Percentiles rank a stretch among this genome's conserved stretches.
Evolutionary conservation across 768 basidiomycete genomes (phyloP).

Genomic region (Boletus vinaceobasis): DNA sequence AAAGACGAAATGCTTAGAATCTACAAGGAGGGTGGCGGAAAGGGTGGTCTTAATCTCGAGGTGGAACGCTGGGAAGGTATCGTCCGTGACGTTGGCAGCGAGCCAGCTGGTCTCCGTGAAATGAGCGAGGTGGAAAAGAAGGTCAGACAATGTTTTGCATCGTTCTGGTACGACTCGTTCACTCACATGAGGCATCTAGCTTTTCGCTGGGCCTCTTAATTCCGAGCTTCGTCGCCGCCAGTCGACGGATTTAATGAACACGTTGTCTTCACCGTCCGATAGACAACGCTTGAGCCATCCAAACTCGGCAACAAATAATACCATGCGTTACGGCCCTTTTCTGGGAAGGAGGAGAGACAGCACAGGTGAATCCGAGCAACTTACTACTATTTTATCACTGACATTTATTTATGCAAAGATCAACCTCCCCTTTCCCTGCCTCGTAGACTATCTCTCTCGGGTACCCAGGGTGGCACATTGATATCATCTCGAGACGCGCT

Average conservation of each 20-base stretch:
- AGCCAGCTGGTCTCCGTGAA: constrained; percentile 76
- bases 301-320: constrained; percentile 45
- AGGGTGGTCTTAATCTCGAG: constrained; percentile 73
- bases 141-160: constrained; percentile 43
- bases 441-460: constrained; percentile 68
- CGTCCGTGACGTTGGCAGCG: constrained; percentile 68
- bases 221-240: constrained; percentile 86
- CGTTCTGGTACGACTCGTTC: constrained; percentile 10
- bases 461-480: constrained; percentile 47
- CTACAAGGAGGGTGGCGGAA: constrained; percentile 75
- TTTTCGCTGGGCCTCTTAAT: constrained; percentile 77
- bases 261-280: constrained; percentile 56
- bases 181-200: constrained; percentile 45
- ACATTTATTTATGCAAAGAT: constrained; percentile 41
- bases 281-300: constrained; percentile 56
- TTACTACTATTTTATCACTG: constrained; percentile 1
- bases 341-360: constrained; percentile 64
- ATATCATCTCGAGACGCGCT: constrained; percentile 57
- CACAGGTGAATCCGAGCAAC: constrained; percentile 44
- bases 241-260: constrained; percentile 67
- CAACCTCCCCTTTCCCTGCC: constrained; percentile 51
- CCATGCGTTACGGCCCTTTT: constrained; percentile 61
- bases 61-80: constrained; percentile 90
- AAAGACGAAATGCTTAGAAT: constrained; percentile 83
- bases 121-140: constrained; percentile 84